Conservation (phyloP, 768 basidiomycete genomes). For the Amylocystis lapponica region DNA sequence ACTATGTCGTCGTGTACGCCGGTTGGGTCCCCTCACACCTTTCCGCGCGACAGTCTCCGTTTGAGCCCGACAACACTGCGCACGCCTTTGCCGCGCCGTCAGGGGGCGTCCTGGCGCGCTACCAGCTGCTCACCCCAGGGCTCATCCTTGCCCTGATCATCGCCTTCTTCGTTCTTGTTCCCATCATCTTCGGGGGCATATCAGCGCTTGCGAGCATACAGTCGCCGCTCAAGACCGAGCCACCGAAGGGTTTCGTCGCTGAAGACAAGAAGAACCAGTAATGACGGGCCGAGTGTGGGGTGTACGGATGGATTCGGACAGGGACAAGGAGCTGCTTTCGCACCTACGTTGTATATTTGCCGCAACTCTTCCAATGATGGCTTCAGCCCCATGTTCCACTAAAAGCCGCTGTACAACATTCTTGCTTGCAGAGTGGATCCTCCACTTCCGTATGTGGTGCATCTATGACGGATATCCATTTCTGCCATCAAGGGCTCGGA, state of each 20-base stretch:
- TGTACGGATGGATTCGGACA: too few relatives aligned
- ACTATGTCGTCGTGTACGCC: constrained; percentile 62
- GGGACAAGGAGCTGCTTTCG: too few relatives aligned
- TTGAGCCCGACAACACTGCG: constrained; percentile 15
- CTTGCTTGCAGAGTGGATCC: too few relatives aligned
- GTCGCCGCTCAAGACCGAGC: constrained; percentile 55
- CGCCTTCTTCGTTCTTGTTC: constrained; percentile 60
- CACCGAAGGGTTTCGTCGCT: constrained; percentile 61
- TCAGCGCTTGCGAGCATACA: constrained; percentile 69
- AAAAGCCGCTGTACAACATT: too few relatives aligned
- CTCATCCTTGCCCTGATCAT: constrained; percentile 64
- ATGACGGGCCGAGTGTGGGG: too few relatives aligned
- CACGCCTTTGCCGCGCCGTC: constrained; percentile 22
- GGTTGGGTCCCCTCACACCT: constrained; percentile 40
- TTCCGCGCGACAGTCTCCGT: constrained; percentile 36
- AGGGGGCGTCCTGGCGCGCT: constrained; percentile 63
- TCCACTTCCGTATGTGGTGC: too few relatives aligned
- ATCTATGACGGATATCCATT: too few relatives aligned
- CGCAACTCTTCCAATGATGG: too few relatives aligned
- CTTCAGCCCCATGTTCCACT: too few relatives aligned
- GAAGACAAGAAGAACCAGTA: constrained; percentile 76
- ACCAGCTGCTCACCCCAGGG: constrained; percentile 74
- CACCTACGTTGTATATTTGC: too few relatives aligned
- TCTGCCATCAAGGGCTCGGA: too few relatives aligned
- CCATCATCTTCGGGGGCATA: constrained; percentile 59